Evolutionary conservation across 192 early-diverging fungal genomes (phyloP).

Genomic region (Chytriomyces hyalinus): DNA sequence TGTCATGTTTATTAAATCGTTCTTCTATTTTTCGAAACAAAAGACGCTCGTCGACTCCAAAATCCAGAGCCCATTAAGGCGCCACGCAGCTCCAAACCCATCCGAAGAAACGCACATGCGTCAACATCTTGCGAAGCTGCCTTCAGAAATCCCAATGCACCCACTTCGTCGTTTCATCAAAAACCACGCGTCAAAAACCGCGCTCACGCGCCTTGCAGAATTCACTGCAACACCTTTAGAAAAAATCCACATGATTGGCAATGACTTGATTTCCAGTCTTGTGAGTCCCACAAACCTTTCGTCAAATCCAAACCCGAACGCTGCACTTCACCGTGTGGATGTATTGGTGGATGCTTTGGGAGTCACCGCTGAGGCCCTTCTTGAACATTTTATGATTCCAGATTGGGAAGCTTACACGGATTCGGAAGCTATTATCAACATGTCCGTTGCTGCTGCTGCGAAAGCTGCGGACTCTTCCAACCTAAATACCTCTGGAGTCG

Average conservation of each 20-base stretch:
- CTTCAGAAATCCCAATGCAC: background rate
- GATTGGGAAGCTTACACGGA: constrained; percentile 1
- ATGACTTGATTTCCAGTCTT: constrained; percentile 7
- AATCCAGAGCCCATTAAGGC: constrained; percentile 12
- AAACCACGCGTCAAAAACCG: constrained; percentile 2
- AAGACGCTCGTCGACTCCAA: constrained; percentile 27
- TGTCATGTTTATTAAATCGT: no score
- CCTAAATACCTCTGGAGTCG: background rate
- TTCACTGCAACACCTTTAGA: background rate
- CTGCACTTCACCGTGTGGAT: constrained; percentile 4
- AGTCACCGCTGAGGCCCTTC: constrained; percentile 1
- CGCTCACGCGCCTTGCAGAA: constrained; percentile 8
- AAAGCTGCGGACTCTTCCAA: background rate
- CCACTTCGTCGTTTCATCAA: constrained; percentile 17
- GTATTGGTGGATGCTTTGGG: constrained; percentile 10
- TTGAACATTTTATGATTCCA: constrained; percentile 9
- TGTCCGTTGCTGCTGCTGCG: background rate
- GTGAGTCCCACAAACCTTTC: constrained; percentile 3
- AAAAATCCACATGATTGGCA: constrained; percentile 1
- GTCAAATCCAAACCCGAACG: background rate
- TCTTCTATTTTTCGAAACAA: background rate
- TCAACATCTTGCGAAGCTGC: constrained; percentile 16
- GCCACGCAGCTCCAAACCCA: background rate
- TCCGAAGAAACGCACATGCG: constrained; percentile 11
- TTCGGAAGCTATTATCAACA: background rate